Conservation (phyloP, 202 grass and related monocot species). For the Miscanthus sacchariflorus region DNA sequence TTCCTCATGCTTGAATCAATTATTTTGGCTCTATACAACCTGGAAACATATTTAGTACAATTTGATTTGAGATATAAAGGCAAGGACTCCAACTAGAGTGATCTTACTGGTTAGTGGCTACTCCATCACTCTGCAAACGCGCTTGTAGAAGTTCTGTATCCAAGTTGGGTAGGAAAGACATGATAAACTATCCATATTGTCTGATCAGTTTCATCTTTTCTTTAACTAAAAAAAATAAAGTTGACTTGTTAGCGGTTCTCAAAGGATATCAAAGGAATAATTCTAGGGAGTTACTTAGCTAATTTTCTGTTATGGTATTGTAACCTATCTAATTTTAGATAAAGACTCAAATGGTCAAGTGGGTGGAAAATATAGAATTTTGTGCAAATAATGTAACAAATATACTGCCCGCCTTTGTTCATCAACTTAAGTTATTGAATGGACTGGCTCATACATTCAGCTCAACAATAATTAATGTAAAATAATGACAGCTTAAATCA, state of each 20-base stretch:
- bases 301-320: background rate
- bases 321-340: conserved; percentile 21
- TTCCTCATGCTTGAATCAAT: conserved; percentile 6
- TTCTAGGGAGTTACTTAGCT: background rate
- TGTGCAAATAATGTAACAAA: background rate
- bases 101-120: conserved; percentile 5
- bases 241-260: conserved; percentile 1
- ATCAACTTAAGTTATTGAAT: background rate
- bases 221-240: conserved; percentile 22
- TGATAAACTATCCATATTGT: conserved; percentile 1
- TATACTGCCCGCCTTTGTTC: background rate
- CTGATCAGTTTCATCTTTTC: background rate
- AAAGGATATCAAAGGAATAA: background rate
- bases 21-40: background rate
- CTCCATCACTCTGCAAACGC: background rate
- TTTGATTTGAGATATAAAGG: background rate
- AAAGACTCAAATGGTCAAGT: background rate
- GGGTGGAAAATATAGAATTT: background rate
- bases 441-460: background rate
- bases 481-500: background rate
- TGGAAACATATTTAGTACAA: conserved; percentile 5
- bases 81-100: background rate
- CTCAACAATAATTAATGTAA: conserved; percentile 1
- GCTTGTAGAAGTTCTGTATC: conserved; percentile 11
- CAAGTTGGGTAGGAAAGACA: conserved; percentile 12